Evolutionary conservation across 305 asterid genomes (phyloP), one percentile per base, ranked within the genome.

Genomic region (Withania somnifera): DNA sequence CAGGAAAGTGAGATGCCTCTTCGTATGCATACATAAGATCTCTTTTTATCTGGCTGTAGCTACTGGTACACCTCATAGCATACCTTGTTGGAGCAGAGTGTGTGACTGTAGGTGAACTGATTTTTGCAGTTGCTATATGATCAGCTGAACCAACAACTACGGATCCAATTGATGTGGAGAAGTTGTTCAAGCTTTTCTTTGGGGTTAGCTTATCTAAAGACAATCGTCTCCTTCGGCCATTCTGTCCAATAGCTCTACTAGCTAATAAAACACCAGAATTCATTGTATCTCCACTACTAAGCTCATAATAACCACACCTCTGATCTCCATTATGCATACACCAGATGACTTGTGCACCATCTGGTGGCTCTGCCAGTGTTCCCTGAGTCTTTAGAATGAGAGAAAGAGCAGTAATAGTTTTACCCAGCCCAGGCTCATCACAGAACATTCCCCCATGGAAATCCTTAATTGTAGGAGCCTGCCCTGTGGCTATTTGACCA

Each of bases 361-460:
- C 87, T 22, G 95, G 97, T 68, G 97, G 89, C 77, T 92, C 97
- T 79, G 97, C 94, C 87, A 91, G 76, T 50, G 95, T 92, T 86
- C 97, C 92, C 89, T 87, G 99, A 50, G 94, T 88, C 90, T 96
- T 96, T 84, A 96, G 89, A 85, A 94, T 87, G 84, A 96, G 94
- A 22, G 97, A 94, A 76, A 96, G 92, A 85, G 98, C 90, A 79
- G 99, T 94, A 52, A 96, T 92, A 81, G 99, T 96, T 91, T 96
- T 96, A 83, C 99, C 99, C 84, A 96, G 86, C 83, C 98, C 98
- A 90, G 99, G 98, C 84, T 94, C 99, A 88, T 94, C 99, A 88
- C 99, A 96, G 86, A 96, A 96, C 97, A 96, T 90, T 66, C 98
- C 99, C 83, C 98, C 99, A 68, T 83, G 94, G 81, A 94, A 92